Evolutionary conservation across 2,329 filamentous ascomycete species (phyloP).

Genomic region (Xylaria sp.): DNA sequence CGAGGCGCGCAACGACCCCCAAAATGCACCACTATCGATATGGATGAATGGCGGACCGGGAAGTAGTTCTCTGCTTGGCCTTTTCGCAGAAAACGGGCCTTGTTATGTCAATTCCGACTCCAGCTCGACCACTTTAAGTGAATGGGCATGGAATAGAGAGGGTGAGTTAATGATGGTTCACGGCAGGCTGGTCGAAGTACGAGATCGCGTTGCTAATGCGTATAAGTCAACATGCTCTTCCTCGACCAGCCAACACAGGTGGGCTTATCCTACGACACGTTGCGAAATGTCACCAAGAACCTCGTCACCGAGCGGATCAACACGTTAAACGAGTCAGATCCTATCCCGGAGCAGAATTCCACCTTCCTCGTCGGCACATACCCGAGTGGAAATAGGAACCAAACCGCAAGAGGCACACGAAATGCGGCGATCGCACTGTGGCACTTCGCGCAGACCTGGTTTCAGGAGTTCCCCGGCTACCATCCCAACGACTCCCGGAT

Average conservation of each 20-base stretch:
- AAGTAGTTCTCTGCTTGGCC: constrained; percentile 55
- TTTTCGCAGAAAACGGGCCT: constrained; percentile 55
- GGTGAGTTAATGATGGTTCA: constrained; percentile 18
- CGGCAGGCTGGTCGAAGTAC: neutral
- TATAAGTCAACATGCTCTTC: constrained; percentile 54
- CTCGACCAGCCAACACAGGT: constrained; percentile 62
- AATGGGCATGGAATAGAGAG: constrained; percentile 60
- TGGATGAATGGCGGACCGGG: constrained; percentile 65
- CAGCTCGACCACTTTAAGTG: constrained; percentile 53
- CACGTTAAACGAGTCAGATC: constrained; percentile 42
- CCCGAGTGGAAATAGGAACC: constrained; percentile 48
- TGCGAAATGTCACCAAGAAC: constrained; percentile 58
- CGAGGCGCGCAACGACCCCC: constrained; percentile 37
- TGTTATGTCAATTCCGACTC: constrained; percentile 49
- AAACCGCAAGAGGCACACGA: constrained; percentile 51
- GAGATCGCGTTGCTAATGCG: constrained; percentile 2
- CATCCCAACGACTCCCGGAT: constrained; percentile 62
- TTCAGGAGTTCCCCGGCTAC: constrained; percentile 58
- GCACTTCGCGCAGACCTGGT: constrained; percentile 63
- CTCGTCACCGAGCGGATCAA: constrained; percentile 38
- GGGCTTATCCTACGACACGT: constrained; percentile 62
- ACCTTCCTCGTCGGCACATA: constrained; percentile 57
- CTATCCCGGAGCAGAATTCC: constrained; percentile 40
- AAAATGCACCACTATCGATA: constrained; percentile 48
- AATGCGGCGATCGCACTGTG: constrained; percentile 58